Conservation (phyloP, 139 green algal genomes). For the Micromonas commoda region DNA sequence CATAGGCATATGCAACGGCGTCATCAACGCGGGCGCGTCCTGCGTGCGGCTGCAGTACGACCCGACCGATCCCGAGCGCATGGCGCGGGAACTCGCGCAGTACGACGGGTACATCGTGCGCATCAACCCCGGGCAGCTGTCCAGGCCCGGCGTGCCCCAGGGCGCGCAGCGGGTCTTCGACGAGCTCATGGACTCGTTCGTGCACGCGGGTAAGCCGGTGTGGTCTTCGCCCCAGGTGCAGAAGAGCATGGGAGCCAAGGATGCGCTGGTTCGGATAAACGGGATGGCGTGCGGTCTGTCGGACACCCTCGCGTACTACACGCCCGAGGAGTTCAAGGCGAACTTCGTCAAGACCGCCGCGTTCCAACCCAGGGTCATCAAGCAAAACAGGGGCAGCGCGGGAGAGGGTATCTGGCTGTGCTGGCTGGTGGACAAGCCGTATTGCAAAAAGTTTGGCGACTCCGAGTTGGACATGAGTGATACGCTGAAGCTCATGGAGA, state of each 20-base stretch:
- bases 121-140: conserved; percentile 36
- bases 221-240: conserved; percentile 19
- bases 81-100: not conserved
- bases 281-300: conserved; percentile 33
- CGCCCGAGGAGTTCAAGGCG: conserved; percentile 26
- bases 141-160: not conserved
- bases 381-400: conserved; percentile 38
- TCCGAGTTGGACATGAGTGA: not conserved
- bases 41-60: conserved; percentile 31
- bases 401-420: conserved; percentile 43
- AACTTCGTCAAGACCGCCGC: conserved; percentile 35
- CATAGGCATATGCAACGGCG: conserved; percentile 39
- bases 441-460: not conserved
- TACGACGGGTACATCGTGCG: conserved; percentile 34
- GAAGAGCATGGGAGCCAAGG: conserved; percentile 37
- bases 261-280: conserved; percentile 37
- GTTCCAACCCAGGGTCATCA: conserved; percentile 33
- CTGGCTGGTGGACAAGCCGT: conserved; percentile 2
- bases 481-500: conserved; percentile 24
- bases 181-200: conserved; percentile 10
- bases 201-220: not conserved
- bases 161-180: conserved; percentile 15
- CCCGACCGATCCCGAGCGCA: conserved; percentile 21
- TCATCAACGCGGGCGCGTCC: conserved; percentile 34
- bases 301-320: conserved; percentile 42